These are phyloP conservation scores for Fraxinus dipetala DNA, from an alignment of 305 asterid species.

Conservation along the genomic window DNA sequence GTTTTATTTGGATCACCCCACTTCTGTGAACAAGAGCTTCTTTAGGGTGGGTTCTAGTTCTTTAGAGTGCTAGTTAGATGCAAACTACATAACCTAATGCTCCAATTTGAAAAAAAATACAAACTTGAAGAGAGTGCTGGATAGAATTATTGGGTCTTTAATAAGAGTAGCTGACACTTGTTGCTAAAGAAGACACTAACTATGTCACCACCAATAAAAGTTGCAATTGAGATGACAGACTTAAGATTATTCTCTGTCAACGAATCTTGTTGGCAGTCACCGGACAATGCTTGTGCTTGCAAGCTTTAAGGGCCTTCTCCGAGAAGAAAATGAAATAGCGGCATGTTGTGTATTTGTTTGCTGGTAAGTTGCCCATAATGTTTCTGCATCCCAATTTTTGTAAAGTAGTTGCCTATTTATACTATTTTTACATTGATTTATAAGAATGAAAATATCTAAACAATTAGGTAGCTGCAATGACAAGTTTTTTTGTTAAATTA, in stretches of 20 bases:
- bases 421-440: not conserved
- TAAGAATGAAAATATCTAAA: not conserved
- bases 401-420: not conserved
- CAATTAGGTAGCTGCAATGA: not conserved
- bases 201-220: not conserved
- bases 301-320: not conserved
- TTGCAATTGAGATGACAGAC: not conserved
- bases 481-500: not conserved
- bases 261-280: not conserved
- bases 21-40: not conserved
- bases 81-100: not conserved
- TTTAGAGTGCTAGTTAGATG: not conserved
- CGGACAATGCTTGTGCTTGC: not conserved
- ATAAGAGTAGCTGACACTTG: not conserved
- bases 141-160: not conserved
- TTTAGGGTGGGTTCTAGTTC: not conserved
- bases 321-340: not conserved
- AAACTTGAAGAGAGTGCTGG: not conserved
- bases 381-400: not conserved
- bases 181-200: not conserved
- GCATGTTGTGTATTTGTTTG: not conserved
- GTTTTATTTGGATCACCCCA: not conserved
- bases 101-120: not conserved
- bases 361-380: not conserved
- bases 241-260: not conserved